These are phyloP conservation scores for Polytolypa hystricis DNA, from an alignment of 2,329 filamentous ascomycete genomes.

Conservation along the genomic window DNA sequence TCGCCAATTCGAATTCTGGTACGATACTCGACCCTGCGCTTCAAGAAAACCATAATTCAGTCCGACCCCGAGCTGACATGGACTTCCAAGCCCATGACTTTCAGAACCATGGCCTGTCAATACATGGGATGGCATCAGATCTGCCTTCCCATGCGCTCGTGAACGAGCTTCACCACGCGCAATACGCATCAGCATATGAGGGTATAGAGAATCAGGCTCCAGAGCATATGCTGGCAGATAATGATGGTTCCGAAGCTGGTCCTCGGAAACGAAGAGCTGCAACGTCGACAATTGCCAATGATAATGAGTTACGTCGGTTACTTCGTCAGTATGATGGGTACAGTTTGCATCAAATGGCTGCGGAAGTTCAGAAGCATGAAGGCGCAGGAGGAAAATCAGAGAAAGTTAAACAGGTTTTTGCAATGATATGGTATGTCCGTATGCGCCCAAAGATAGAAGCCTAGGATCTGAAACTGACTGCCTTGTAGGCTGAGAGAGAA, in stretches of 20 bases:
- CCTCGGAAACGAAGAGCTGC: constrained; percentile 36
- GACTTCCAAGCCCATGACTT: constrained; percentile 27
- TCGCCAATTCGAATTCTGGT: constrained; percentile 27
- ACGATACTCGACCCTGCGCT: constrained; percentile 27
- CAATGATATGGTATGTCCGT: constrained; percentile 38
- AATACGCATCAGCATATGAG: constrained; percentile 32
- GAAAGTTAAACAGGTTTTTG: constrained; percentile 42
- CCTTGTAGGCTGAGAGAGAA: constrained; percentile 35
- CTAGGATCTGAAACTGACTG: constrained; percentile 5
- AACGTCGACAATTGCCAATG: constrained; percentile 36
- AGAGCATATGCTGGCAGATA: constrained; percentile 29
- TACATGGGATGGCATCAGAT: constrained; percentile 26
- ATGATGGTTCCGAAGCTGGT: constrained; percentile 34
- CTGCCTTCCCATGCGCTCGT: constrained; percentile 24
- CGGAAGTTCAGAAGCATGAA: constrained; percentile 39
- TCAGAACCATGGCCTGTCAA: constrained; percentile 24
- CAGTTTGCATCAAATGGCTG: constrained; percentile 36
- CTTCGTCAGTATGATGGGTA: constrained; percentile 38
- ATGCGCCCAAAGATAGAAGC: background rate
- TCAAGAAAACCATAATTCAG: constrained; percentile 25
- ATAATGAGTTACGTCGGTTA: constrained; percentile 38
- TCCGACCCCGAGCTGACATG: constrained; percentile 25
- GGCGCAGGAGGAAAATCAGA: constrained; percentile 39
- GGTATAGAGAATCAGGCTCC: constrained; percentile 32
- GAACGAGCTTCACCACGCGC: constrained; percentile 20